Conservation (phyloP, 805 yeast genomes). For the Suhomyces canberraensis region DNA sequence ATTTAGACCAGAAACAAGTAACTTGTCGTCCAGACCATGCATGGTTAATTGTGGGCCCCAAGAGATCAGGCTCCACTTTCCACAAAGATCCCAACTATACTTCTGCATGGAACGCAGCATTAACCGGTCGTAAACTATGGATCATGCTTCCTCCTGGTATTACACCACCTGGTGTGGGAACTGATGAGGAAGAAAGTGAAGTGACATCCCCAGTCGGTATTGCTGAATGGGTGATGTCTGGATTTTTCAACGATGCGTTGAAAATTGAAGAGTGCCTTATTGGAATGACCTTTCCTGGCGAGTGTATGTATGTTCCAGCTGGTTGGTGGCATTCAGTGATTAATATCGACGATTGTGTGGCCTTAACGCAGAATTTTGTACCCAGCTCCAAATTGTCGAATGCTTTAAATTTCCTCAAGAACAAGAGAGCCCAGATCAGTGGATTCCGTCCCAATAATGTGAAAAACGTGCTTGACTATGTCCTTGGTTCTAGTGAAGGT, state of each 20-base stretch:
- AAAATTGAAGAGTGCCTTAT: constrained; percentile 56
- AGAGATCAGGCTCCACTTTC: constrained; percentile 80
- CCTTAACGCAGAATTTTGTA: constrained; percentile 86
- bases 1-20: constrained; percentile 12
- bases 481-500: constrained; percentile 8
- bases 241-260: constrained; percentile 70
- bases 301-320: constrained; percentile 86
- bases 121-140: constrained; percentile 80
- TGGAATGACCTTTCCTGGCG: constrained; percentile 77
- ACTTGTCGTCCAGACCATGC: constrained; percentile 80
- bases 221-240: constrained; percentile 86
- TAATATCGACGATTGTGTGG: constrained; percentile 79
- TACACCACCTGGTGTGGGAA: constrained; percentile 82
- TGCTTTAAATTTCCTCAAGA: constrained; percentile 64
- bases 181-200: constrained; percentile 74
- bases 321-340: constrained; percentile 98
- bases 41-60: constrained; percentile 89
- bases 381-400: constrained; percentile 60
- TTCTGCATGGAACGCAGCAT: constrained; percentile 83
- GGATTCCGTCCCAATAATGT: constrained; percentile 69
- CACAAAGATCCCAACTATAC: constrained; percentile 93
- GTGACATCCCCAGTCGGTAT: constrained; percentile 90
- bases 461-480: constrained; percentile 28
- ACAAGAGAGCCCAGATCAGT: constrained; percentile 67
- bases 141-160: constrained; percentile 77